Evolutionary conservation across 1,284 basidiomycete genomes (phyloP).

Genomic region (Marasmius tenuissimus): DNA sequence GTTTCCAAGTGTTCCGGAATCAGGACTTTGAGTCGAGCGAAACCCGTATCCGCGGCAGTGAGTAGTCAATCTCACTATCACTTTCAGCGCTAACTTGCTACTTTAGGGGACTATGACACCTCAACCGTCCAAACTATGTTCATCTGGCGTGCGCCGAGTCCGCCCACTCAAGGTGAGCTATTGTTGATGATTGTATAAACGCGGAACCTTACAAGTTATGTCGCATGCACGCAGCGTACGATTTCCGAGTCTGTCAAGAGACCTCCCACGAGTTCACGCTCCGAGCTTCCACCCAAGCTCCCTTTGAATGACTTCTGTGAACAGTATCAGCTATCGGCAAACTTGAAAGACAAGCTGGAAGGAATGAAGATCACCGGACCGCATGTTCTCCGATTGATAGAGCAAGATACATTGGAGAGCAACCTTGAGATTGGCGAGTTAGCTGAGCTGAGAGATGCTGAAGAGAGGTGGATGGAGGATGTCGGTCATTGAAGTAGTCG

Average conservation of each 20-base stretch:
- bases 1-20: too few species aligned
- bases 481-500: background rate
- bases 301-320: background rate
- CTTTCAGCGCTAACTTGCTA: too few species aligned
- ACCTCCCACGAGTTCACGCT: background rate
- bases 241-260: background rate
- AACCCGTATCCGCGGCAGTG: too few species aligned
- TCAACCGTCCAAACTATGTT: too few species aligned
- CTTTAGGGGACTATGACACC: too few species aligned
- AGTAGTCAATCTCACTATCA: too few species aligned
- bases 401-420: background rate
- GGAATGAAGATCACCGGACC: background rate
- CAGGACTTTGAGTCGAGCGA: too few species aligned
- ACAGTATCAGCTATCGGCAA: background rate
- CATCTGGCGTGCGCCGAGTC: too few species aligned
- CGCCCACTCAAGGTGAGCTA: background rate
- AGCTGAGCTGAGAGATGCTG: background rate
- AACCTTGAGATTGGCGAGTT: background rate
- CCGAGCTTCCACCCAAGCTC: background rate
- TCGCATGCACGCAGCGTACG: background rate
- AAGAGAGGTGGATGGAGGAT: slow-evolving; percentile 1
- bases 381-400: background rate
- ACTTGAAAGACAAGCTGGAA: background rate
- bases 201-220: background rate
- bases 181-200: background rate